phyloP scores from a whole-genome alignment of 352 stramenopile species.

The Pythium folliculosum region DNA sequence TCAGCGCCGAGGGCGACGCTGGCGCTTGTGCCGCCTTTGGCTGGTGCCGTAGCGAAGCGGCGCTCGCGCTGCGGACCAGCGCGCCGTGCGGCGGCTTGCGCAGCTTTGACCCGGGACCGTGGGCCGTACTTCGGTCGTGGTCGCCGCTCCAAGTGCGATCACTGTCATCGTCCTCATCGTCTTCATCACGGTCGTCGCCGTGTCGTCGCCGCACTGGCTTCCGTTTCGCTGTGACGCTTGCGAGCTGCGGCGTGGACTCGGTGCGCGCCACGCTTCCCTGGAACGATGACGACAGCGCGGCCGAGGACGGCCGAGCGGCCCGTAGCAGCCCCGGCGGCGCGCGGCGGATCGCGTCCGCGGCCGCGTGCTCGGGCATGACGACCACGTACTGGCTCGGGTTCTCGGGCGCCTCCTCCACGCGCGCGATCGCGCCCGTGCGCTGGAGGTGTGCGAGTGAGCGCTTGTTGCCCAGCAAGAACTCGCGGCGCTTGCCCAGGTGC shows the following conservation, averaged over 20 bases:
- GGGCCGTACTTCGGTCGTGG: not conserved
- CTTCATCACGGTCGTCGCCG: not conserved
- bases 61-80: constrained; percentile 13
- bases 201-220: not conserved
- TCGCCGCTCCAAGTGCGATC: constrained; percentile 1
- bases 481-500: constrained; percentile 59
- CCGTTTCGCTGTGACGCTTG: not conserved
- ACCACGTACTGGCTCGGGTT: constrained; percentile 77
- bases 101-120: not conserved
- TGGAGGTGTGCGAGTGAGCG: constrained; percentile 58
- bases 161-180: constrained; percentile 5
- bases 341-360: constrained; percentile 6
- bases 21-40: not conserved
- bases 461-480: constrained; percentile 66
- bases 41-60: constrained; percentile 1
- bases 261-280: not conserved
- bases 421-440: constrained; percentile 61
- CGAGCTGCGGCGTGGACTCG: constrained; percentile 19
- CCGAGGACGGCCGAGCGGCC: not conserved
- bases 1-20: constrained; percentile 8
- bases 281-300: not conserved
- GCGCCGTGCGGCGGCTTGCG: no score
- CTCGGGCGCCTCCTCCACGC: constrained; percentile 45
- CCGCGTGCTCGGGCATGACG: constrained; percentile 45
- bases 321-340: constrained; percentile 7